Evolutionary conservation across 768 basidiomycete genomes (phyloP).

Genomic region (Trametes sanguinea): DNA sequence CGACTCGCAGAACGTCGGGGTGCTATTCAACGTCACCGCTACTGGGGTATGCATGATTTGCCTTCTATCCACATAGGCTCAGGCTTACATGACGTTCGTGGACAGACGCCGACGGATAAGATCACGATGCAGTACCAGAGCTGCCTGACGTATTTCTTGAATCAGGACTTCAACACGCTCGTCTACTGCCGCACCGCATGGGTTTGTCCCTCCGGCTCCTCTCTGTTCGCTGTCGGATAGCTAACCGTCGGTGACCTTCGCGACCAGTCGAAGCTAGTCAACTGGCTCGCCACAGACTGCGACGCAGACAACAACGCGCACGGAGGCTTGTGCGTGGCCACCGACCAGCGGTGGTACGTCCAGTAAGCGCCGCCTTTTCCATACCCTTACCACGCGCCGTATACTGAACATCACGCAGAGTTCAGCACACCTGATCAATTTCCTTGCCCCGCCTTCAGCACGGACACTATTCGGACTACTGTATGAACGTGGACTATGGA

Average conservation of each 20-base stretch:
- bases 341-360: conserved; percentile 50
- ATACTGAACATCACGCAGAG: too few species aligned
- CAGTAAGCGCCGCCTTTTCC: conserved; percentile 38
- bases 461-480: too few species aligned
- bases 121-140: conserved; percentile 43
- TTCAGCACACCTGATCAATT: neutral
- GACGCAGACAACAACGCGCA: conserved; percentile 51
- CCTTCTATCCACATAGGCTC: neutral
- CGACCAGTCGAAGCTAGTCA: conserved; percentile 32
- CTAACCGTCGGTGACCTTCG: conserved; percentile 28
- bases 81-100: too few species aligned
- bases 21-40: conserved; percentile 13
- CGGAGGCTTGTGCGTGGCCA: conserved; percentile 50
- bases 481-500: too few species aligned
- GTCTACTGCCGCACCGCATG: conserved; percentile 51
- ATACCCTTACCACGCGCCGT: neutral
- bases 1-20: conserved; percentile 49
- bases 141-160: conserved; percentile 51
- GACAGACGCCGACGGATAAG: conserved; percentile 37
- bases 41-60: conserved; percentile 1
- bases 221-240: neutral
- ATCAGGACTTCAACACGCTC: conserved; percentile 43
- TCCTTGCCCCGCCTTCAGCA: neutral
- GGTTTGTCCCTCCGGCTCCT: conserved; percentile 33
- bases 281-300: conserved; percentile 48